Conservation (phyloP, 2,329 filamentous ascomycete species). For the Cytospora leucostoma region DNA sequence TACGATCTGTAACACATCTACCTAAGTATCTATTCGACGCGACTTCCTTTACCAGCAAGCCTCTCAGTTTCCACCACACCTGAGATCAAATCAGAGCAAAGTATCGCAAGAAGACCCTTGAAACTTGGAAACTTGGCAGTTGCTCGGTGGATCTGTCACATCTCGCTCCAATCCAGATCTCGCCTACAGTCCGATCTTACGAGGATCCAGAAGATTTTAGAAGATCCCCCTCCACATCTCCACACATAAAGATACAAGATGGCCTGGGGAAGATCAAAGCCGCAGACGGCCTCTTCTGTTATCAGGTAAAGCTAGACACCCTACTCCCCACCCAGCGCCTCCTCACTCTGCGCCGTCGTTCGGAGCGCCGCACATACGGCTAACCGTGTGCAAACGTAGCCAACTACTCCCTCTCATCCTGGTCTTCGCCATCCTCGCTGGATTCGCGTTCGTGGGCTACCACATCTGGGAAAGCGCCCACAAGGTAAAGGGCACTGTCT, state of each 20-base stretch:
- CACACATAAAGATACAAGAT: conserved; percentile 15
- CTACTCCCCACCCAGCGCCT: background rate
- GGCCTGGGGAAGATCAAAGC: conserved; percentile 25
- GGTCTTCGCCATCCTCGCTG: conserved; percentile 59
- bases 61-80: background rate
- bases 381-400: conserved; percentile 37
- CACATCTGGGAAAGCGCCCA: conserved; percentile 69
- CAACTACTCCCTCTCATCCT: conserved; percentile 68
- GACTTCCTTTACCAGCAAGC: background rate
- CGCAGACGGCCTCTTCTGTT: conserved; percentile 14
- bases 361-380: background rate
- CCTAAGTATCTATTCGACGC: no score
- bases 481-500: conserved; percentile 66
- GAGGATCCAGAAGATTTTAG: background rate
- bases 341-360: background rate
- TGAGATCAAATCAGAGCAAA: background rate
- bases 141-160: background rate
- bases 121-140: background rate
- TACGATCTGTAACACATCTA: no score
- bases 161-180: background rate
- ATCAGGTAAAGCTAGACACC: conserved; percentile 18
- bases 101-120: background rate
- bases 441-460: conserved; percentile 66
- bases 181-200: background rate
- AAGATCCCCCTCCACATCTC: conserved; percentile 2